Evolutionary conservation across 2,329 filamentous ascomycete species (phyloP), one percentile per base, ranked within the genome.

Genomic region (Aspergillus calidoustus): DNA sequence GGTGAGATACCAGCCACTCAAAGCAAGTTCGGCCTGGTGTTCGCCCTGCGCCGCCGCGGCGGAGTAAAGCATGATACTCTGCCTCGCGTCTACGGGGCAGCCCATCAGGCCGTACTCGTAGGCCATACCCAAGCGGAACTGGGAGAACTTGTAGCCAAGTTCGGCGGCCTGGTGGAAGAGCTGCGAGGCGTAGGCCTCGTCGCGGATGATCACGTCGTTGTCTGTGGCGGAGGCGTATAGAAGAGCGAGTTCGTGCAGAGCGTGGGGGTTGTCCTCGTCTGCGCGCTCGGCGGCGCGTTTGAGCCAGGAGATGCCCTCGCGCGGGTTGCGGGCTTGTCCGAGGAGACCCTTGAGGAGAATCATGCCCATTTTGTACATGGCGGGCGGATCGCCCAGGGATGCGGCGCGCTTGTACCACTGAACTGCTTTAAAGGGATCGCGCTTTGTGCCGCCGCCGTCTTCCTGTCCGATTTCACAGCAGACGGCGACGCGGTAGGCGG

Each of bases 301-400:
- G 57, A 99, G 84, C 93, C 95, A 98, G 23, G 87, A 89, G 25
- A 97, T 86, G 19, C 93, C 93, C 79, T 98, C 95, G 48, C 90
- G 86, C 3, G 92, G 86, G 72, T 96, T 96, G 72, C 84, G 87
- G 25, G 84, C 86, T 74, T 98, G 93, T 4, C 93, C 93, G n/a
- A 99, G 85, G 30, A 98, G 83, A 11, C 94, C 95, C 77, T 98
- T 98, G 58, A 98, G 86, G 64, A 92, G 82, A 67, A 99, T 96
- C 89, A 97, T 96, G 61, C 95, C 95, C 78, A 98, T 88, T 79
- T 99, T 99, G 82, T 97, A 99, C 92, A 98, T 96, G 31, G 93
- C 95, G 0, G 94, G 91, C 1, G 91, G 90, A 72, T 99, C 94
- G 3, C 95, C 94, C 3, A 98, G 83, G 13, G 90, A 90, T 11